Conservation (phyloP, 768 basidiomycete genomes). For the Boletus sensibilis region DNA sequence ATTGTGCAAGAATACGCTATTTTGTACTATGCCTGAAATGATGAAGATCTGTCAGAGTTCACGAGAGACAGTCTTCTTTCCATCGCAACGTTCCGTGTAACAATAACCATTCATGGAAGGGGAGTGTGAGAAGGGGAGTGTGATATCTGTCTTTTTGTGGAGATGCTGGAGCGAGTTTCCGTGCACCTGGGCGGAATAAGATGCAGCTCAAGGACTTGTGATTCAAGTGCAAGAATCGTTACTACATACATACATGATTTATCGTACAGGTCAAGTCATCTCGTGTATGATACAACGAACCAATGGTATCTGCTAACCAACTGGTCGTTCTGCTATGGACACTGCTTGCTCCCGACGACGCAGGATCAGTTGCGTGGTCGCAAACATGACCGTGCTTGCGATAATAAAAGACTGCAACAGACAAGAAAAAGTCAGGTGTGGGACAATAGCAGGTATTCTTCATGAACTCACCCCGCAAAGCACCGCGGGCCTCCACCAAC, state of each 20-base stretch:
- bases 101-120: too few species aligned
- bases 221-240: background rate
- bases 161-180: too few species aligned
- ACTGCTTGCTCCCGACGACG: background rate
- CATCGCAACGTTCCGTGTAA: too few species aligned
- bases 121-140: too few species aligned
- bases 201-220: too few species aligned
- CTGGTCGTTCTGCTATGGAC: background rate
- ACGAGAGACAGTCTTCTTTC: too few species aligned
- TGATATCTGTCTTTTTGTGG: too few species aligned
- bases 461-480: slow-evolving; percentile 42
- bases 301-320: background rate
- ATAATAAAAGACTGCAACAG: slow-evolving; percentile 16
- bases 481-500: slow-evolving; percentile 56
- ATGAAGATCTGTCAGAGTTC: too few species aligned
- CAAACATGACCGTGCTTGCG: slow-evolving; percentile 16
- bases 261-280: background rate
- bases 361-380: slow-evolving; percentile 3
- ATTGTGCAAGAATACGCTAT: too few species aligned
- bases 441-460: background rate
- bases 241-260: background rate
- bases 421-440: slow-evolving; percentile 1
- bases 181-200: too few species aligned
- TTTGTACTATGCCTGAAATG: too few species aligned
- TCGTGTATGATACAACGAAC: background rate